phyloP scores from a whole-genome alignment of 352 stramenopile species.

The Blastocystis sp. region DNA sequence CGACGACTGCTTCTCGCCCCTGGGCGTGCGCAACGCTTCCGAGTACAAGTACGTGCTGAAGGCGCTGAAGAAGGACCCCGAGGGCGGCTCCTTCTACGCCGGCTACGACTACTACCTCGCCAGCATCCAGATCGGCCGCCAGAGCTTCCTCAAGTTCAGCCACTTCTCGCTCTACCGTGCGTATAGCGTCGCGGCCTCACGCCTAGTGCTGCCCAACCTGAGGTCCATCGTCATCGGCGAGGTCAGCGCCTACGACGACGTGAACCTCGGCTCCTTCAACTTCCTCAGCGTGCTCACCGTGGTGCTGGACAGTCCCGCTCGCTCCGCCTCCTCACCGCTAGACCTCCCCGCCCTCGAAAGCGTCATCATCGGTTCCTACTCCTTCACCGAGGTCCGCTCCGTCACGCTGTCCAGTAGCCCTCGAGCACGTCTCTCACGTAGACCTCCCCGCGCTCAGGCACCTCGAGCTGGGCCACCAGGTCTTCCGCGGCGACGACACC shows the following conservation, averaged over 20 bases:
- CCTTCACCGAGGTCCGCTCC: not conserved
- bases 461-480: not conserved
- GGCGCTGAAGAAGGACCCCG: not conserved
- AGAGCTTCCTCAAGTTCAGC: not conserved
- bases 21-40: not conserved
- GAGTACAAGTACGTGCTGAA: not conserved
- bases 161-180: not conserved
- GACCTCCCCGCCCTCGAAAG: not conserved
- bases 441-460: slow-evolving; percentile 8
- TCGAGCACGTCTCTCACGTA: not conserved
- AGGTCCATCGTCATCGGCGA: not conserved
- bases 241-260: not conserved
- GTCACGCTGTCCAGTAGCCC: not conserved
- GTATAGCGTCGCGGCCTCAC: not conserved
- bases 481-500: not conserved
- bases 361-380: not conserved
- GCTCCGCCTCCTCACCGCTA: not conserved
- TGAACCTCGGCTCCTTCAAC: not conserved
- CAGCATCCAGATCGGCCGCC: not conserved
- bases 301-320: not conserved
- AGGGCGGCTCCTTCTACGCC: not conserved
- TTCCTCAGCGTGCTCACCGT: not conserved
- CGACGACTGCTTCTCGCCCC: slow-evolving; percentile 7
- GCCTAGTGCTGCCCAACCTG: slow-evolving; percentile 17
- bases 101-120: not conserved